phyloP scores from a whole-genome alignment of 169 alveolate species.

The Plasmodium gallinaceum region DNA sequence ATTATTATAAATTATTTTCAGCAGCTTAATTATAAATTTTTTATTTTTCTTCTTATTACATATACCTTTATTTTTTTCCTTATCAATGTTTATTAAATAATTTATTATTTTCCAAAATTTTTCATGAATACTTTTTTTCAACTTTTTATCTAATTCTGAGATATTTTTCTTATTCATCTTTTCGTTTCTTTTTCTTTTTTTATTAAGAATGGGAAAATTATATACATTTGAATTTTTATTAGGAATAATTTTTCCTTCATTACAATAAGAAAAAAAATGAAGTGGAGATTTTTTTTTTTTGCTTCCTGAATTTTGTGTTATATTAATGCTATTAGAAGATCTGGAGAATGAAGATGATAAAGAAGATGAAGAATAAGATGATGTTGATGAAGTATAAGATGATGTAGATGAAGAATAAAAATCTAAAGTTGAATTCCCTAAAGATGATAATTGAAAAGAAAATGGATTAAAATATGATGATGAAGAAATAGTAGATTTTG shows the following conservation, averaged over 20 bases:
- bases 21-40: conserved; percentile 56
- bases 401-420: conserved; percentile 3
- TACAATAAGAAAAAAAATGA: conserved; percentile 8
- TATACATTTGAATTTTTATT: background rate
- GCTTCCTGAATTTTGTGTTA: background rate
- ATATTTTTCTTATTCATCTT: background rate
- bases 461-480: conserved; percentile 2
- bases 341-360: conserved; percentile 4
- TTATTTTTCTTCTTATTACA: conserved; percentile 37
- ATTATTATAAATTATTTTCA: conserved; percentile 54
- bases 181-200: conserved; percentile 7
- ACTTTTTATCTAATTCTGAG: background rate
- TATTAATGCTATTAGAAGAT: background rate
- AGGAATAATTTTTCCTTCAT: background rate
- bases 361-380: conserved; percentile 28
- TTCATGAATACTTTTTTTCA: conserved; percentile 23
- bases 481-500: conserved; percentile 8
- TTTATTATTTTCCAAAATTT: conserved; percentile 21
- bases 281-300: conserved; percentile 29
- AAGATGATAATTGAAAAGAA: conserved; percentile 2
- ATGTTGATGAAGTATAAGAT: conserved; percentile 10
- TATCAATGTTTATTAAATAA: conserved; percentile 22
- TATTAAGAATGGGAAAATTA: background rate
- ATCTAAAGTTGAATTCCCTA: conserved; percentile 2
- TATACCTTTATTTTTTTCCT: conserved; percentile 11